Evolutionary conservation across 2,329 filamentous ascomycete species (phyloP), one percentile per base, ranked within the genome.

Genomic region (Domatiomyces globalis): DNA sequence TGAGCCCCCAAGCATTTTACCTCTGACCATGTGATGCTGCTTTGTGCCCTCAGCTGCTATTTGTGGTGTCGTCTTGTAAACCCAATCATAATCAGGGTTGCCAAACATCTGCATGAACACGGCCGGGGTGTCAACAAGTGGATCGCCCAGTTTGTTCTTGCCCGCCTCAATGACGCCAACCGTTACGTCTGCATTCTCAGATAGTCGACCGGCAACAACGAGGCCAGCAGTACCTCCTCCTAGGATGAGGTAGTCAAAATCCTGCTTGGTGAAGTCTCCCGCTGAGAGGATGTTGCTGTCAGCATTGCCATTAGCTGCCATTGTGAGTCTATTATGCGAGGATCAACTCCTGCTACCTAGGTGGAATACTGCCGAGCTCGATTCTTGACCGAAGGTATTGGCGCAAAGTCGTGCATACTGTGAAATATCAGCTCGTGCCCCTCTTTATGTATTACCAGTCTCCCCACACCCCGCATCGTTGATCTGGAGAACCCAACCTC

Each of bases 131-230:
- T 60, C 61, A 33, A 66, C 61, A 4, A 51, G 50, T 10, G 56
- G 54, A 6, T 63, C 63, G 10, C 62, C 61, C 19, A 63, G 53
- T 10, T 58, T 57, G 15, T 62, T 61, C n/a, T 58, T 55, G 25
- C 72, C 71, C 15, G 71, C 71, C 59, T 74, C 71, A 19, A 74
- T 58, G 0, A 74, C 68, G 18, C 66, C 67, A 18, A 78, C 66
- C 3, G 62, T 60, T 51, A 71, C 52, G 20, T 63, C 52, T 10
- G 57, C 52, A 49, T 66, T 54, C 44, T 64, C 61, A 18, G 60
- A 63, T 15, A 66, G 56, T 8, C 63, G 60, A n/a, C 56, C 57
- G n/a, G 65, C 65, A 12, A 66, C 44, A 5, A 62, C 62, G 12
- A 66, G 56, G 7, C 65, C 65, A n/a, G 58, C 61, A 25, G 61